Evolutionary conservation across 1,284 basidiomycete genomes (phyloP).

Genomic region (Fistulinella cinereoalba): DNA sequence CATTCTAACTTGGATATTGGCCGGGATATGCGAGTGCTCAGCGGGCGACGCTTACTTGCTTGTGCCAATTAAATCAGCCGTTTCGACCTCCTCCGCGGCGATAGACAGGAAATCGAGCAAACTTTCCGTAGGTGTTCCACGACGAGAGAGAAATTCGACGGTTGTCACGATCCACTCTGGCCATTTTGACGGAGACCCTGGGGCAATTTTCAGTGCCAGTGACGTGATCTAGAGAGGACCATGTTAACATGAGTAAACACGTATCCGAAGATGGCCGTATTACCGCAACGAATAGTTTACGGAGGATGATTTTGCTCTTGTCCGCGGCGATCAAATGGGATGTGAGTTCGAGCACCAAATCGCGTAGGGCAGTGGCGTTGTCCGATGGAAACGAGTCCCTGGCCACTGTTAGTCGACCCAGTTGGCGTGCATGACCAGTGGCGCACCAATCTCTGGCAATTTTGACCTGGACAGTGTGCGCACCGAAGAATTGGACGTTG

Average conservation of each 20-base stretch:
- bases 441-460: constrained; percentile 84
- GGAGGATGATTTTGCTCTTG: constrained; percentile 66
- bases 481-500: constrained; percentile 89
- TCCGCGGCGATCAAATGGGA: constrained; percentile 53
- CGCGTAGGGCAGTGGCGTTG: constrained; percentile 50
- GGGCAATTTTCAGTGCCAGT: constrained; percentile 71
- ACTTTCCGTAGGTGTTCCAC: constrained; percentile 52
- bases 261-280: constrained; percentile 16
- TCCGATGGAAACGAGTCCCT: constrained; percentile 65
- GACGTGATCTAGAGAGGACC: constrained; percentile 54
- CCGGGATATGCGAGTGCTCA: constrained; percentile 3
- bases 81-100: constrained; percentile 75
- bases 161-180: constrained; percentile 68
- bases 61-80: constrained; percentile 70
- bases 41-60: constrained; percentile 56
- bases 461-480: constrained; percentile 88
- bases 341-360: constrained; percentile 63
- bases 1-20: constrained; percentile 39
- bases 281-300: constrained; percentile 86
- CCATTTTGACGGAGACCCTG: constrained; percentile 54
- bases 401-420: constrained; percentile 7
- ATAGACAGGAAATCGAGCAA: constrained; percentile 82
- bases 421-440: neutral
- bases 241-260: neutral
- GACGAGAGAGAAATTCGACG: constrained; percentile 54